Percentiles rank a stretch among this genome's conserved stretches.
phyloP scores from a whole-genome alignment of 2,329 filamentous ascomycete species.

The Pseudogymnoascus sp. region DNA sequence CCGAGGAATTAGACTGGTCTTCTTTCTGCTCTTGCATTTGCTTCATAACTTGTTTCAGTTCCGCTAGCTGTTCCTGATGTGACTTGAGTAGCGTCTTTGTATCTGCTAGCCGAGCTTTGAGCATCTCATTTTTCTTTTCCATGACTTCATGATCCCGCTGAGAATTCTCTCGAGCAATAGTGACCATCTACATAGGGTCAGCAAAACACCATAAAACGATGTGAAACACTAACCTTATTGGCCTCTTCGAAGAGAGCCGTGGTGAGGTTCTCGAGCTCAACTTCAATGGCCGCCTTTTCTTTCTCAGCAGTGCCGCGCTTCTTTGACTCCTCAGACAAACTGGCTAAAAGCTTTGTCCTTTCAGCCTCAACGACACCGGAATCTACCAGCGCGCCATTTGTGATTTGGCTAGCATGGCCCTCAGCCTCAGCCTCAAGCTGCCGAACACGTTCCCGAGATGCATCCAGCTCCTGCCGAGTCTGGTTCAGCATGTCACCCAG shows the following conservation, averaged over 20 bases:
- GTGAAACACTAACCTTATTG: conserved; percentile 56
- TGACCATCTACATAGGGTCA: conserved; percentile 76
- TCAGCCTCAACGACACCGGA: conserved; percentile 69
- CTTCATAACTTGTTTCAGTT: conserved; percentile 90
- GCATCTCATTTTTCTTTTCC: conserved; percentile 79
- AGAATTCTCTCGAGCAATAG: conserved; percentile 81
- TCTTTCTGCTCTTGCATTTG: conserved; percentile 69
- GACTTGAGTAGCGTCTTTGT: conserved; percentile 79
- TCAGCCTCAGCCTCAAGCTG: conserved; percentile 55
- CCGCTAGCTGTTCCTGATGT: conserved; percentile 85
- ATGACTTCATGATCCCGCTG: conserved; percentile 74
- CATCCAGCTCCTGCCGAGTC: conserved; percentile 75
- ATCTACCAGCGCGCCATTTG: conserved; percentile 67
- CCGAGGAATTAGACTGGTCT: conserved; percentile 62
- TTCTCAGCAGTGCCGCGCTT: conserved; percentile 60
- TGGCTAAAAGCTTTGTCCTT: conserved; percentile 51
- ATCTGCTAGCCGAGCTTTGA: conserved; percentile 77
- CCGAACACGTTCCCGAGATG: conserved; percentile 58
- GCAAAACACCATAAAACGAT: conserved; percentile 68
- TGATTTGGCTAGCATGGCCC: conserved; percentile 62
- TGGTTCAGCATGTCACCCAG: conserved; percentile 82
- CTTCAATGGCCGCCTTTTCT: conserved; percentile 83
- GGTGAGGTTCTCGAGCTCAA: conserved; percentile 84
- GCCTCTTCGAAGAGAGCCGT: conserved; percentile 95
- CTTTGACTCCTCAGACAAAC: conserved; percentile 57